Percentiles rank a stretch among this genome's conserved stretches.
phyloP scores from a whole-genome alignment of 495 filamentous ascomycete species.

The Aspergillus asperescens region DNA sequence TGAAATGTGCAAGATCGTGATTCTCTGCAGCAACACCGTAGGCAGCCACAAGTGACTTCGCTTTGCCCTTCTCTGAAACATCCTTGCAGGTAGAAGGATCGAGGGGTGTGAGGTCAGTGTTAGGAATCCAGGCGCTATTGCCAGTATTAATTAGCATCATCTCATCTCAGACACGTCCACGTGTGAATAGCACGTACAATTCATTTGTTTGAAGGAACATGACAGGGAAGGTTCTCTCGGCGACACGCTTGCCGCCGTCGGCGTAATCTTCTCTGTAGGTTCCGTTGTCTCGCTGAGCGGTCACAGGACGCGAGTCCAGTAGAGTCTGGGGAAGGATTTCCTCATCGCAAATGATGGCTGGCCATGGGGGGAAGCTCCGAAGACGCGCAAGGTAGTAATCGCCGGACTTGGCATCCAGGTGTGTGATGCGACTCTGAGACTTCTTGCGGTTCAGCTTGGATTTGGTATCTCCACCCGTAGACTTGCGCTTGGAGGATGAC shows the following conservation, averaged over 20 bases:
- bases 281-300: slow-evolving; percentile 71
- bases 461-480: slow-evolving; percentile 59
- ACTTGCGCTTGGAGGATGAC: slow-evolving; percentile 56
- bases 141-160: slow-evolving; percentile 16
- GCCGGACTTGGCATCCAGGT: slow-evolving; percentile 76
- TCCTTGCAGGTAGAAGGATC: slow-evolving; percentile 62
- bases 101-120: slow-evolving; percentile 68
- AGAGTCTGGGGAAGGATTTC: slow-evolving; percentile 76
- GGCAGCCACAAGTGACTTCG: slow-evolving; percentile 66
- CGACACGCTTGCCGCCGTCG: slow-evolving; percentile 74
- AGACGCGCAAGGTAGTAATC: slow-evolving; percentile 81
- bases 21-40: slow-evolving; percentile 67
- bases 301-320: slow-evolving; percentile 68
- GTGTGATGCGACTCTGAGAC: slow-evolving; percentile 61
- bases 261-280: slow-evolving; percentile 77
- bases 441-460: slow-evolving; percentile 78
- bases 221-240: slow-evolving; percentile 81
- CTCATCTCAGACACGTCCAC: background rate
- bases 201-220: slow-evolving; percentile 94
- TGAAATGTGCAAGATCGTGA: slow-evolving; percentile 69
- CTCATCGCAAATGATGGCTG: slow-evolving; percentile 84
- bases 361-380: slow-evolving; percentile 88
- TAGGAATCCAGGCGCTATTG: slow-evolving; percentile 75
- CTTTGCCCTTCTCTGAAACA: slow-evolving; percentile 62
- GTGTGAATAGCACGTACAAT: slow-evolving; percentile 62